These are phyloP conservation scores for Psilocybe mexicana DNA, from an alignment of 1,284 basidiomycete species.

Conservation along the genomic window DNA sequence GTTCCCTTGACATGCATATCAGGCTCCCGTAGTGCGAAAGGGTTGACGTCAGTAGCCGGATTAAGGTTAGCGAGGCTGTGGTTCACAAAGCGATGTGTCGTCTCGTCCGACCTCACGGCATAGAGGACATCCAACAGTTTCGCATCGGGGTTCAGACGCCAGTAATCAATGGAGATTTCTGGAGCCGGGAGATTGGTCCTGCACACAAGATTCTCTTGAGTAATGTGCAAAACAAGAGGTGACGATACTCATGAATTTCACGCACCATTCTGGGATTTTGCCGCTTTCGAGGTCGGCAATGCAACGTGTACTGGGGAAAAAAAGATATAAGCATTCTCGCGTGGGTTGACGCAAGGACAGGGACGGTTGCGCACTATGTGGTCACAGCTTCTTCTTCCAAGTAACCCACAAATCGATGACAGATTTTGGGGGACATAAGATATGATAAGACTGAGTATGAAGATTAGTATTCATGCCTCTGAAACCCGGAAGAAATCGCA, in stretches of 20 bases:
- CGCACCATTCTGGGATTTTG: conserved; percentile 82
- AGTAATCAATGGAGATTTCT: conserved; percentile 91
- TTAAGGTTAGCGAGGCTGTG: conserved; percentile 89
- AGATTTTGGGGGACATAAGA: conserved; percentile 77
- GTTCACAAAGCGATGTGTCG: conserved; percentile 91
- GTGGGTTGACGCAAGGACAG: neutral
- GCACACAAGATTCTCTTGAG: conserved; percentile 4
- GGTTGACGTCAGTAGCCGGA: conserved; percentile 79
- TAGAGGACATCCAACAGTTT: conserved; percentile 87
- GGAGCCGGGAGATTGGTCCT: conserved; percentile 74
- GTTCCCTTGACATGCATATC: conserved; percentile 80
- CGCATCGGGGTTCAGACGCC: conserved; percentile 76
- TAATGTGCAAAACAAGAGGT: neutral
- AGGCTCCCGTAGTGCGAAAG: conserved; percentile 90
- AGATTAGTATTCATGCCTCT: conserved; percentile 6
- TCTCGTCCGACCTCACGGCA: conserved; percentile 91
- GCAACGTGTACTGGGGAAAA: conserved; percentile 63
- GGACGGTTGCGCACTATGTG: conserved; percentile 63
- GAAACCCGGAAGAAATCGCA: conserved; percentile 3
- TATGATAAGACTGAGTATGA: conserved; percentile 69
- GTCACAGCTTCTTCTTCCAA: conserved; percentile 94
- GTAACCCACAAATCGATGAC: conserved; percentile 91
- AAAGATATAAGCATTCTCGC: neutral
- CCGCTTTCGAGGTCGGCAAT: conserved; percentile 87
- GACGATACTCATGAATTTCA: neutral